Evolutionary conservation across 805 yeast genomes (phyloP), one percentile per base, ranked within the genome.

Genomic region (Teunomyces gatunensis): DNA sequence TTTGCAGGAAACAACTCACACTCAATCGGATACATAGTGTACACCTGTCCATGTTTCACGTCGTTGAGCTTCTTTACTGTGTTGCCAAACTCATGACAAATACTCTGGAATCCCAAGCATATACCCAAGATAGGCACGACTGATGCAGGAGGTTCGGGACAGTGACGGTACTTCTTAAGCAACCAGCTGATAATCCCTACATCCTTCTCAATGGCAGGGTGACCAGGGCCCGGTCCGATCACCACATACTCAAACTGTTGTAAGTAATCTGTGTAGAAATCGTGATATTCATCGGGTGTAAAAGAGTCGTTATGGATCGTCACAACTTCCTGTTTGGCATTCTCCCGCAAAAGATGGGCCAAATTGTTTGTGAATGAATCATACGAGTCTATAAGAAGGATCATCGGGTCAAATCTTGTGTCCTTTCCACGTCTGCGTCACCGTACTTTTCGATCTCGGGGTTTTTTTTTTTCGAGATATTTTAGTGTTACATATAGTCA

Each of bases 211-310:
- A 55, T 71, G 1, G 68, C 64, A 0, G 99, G 99, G 55, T 87
- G 81, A 0, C 99, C 99, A 0, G 99, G 99, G 0, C 99, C 99
- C 0, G 99, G 99, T 0, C 99, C 99, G 6, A 94, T 75, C 0
- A 94, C 81, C 2, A 94, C 73, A 29, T 89, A 89, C 48, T 87
- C 89, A 54, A 89, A 83, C 6, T 70, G 59, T 0, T 74, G 70
- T 15, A 88, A 59, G 48, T 77, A 73, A 1, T 57, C 49, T 5
- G 56, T 54, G 42, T 86, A 69, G 28, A 71, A 73, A 0, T 53
- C 43, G 3, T 63, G 59, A 49, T 63, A 71, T 6, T 64, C 60
- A 18, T 51, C 54, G 17, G 65, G 59, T 9, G 55, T 34, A 46
- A 78, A 68, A 0, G 84, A 67, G 58, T 87, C 89, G 61, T 84